Conservation (phyloP, 1,284 basidiomycete genomes). For the Takashimella koratensis region DNA sequence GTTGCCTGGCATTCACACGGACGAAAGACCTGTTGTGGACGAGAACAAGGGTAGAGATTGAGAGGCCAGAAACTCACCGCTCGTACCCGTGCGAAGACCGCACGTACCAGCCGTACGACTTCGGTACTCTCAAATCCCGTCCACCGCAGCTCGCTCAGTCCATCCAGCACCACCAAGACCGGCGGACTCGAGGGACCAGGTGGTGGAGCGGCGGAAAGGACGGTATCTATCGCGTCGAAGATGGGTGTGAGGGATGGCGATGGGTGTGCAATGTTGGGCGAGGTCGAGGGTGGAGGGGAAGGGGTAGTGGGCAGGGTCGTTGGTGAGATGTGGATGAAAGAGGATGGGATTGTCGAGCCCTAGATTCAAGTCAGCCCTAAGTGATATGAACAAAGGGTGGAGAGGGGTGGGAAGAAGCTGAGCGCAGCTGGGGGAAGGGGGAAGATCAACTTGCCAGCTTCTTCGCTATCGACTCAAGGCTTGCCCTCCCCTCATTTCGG, state of each 20-base stretch:
- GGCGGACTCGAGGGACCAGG: not conserved
- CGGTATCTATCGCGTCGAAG: slow-evolving; percentile 16
- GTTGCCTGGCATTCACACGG: no score
- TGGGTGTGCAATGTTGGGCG: slow-evolving; percentile 20
- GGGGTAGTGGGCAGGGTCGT: slow-evolving; percentile 18
- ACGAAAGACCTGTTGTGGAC: not conserved
- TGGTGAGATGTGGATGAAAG: slow-evolving; percentile 29
- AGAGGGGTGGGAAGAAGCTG: slow-evolving; percentile 1
- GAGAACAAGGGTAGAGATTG: no score
- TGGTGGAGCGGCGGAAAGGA: not conserved
- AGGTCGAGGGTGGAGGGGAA: not conserved
- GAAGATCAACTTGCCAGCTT: slow-evolving; percentile 33
- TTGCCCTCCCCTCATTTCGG: slow-evolving; percentile 29
- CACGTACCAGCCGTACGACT: slow-evolving; percentile 37
- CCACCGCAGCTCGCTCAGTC: slow-evolving; percentile 31
- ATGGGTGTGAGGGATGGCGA: slow-evolving; percentile 23
- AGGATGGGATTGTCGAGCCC: slow-evolving; percentile 24
- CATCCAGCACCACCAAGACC: slow-evolving; percentile 40
- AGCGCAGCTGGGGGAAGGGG: no score
- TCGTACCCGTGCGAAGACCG: slow-evolving; percentile 16
- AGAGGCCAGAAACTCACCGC: slow-evolving; percentile 24
- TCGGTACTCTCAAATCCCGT: slow-evolving; percentile 28
- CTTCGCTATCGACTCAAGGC: slow-evolving; percentile 33
- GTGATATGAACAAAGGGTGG: not conserved
- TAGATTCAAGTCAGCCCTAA: not conserved